Percentiles rank a stretch among this genome's conserved stretches.
phyloP scores from a whole-genome alignment of 306 rosid genomes.

The Lathyrus tuberosus region DNA sequence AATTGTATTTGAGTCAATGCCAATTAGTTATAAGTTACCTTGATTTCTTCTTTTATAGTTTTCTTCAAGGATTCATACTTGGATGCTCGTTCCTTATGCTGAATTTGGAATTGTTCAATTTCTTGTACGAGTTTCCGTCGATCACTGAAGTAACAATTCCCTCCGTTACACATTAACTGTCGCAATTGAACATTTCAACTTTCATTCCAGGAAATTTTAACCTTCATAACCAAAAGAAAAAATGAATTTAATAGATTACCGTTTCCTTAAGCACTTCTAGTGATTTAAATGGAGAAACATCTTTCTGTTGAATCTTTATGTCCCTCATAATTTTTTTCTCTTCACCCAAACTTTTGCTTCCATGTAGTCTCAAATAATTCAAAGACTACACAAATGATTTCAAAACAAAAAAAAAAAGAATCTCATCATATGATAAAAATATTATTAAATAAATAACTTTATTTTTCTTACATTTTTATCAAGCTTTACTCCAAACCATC shows the following conservation, averaged over 20 bases:
- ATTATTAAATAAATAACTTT: not conserved
- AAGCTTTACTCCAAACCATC: conserved; percentile 16
- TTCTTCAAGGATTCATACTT: conserved; percentile 7
- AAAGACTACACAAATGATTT: conserved; percentile 27
- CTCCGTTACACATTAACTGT: conserved; percentile 5
- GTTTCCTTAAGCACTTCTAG: conserved; percentile 26
- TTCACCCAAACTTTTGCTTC: conserved; percentile 29
- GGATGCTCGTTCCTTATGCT: conserved; percentile 12
- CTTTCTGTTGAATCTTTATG: conserved; percentile 11
- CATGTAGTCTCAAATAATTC: conserved; percentile 32
- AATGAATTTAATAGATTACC: conserved; percentile 9
- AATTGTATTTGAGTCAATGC: not conserved
- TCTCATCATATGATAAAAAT: not conserved
- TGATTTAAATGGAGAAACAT: conserved; percentile 23
- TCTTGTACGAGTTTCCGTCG: conserved; percentile 32
- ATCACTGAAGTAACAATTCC: not conserved
- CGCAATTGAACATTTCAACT: conserved; percentile 10
- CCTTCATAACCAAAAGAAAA: not conserved
- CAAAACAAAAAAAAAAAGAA: conserved; percentile 1
- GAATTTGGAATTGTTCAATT: conserved; percentile 33
- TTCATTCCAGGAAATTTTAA: not conserved
- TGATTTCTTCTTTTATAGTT: conserved; percentile 21
- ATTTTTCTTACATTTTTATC: conserved; percentile 24
- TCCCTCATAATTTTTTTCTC: conserved; percentile 33
- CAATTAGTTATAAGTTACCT: conserved; percentile 11